A percentile compares a stretch with the other conserved stretches of the same genome.
These are phyloP conservation scores for Aspergillus candidus DNA, from an alignment of 2,329 filamentous ascomycete genomes.

Conservation along the genomic window DNA sequence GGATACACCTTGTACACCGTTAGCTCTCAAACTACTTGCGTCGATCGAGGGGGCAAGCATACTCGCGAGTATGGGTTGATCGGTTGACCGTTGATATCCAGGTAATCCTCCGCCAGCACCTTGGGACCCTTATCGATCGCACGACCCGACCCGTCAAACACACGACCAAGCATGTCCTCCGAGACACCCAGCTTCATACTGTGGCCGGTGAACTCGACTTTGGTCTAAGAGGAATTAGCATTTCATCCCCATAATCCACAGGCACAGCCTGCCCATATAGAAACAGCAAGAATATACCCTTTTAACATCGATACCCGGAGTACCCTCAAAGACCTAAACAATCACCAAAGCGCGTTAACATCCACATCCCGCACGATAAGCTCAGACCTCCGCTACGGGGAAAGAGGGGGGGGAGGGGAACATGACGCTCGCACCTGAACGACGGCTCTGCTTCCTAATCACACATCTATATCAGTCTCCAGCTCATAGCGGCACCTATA, in stretches of 20 bases:
- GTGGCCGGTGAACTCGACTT: conserved; percentile 94
- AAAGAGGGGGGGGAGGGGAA: conserved; percentile 4
- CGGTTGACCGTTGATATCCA: conserved; percentile 97
- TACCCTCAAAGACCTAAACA: conserved; percentile 88
- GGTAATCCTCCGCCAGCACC: conserved; percentile 93
- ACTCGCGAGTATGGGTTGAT: conserved; percentile 98
- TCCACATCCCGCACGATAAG: conserved; percentile 16
- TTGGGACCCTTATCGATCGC: conserved; percentile 99
- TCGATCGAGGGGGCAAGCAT: conserved; percentile 19
- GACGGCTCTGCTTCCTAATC: conserved; percentile 77
- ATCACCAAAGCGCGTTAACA: conserved; percentile 14
- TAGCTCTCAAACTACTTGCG: background rate
- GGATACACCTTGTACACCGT: conserved; percentile 69
- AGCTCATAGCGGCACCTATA: conserved; percentile 7
- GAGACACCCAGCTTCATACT: conserved; percentile 98
- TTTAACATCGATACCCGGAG: conserved; percentile 95
- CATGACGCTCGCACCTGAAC: conserved; percentile 65
- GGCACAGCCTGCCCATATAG: conserved; percentile 5
- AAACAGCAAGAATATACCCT: conserved; percentile 55
- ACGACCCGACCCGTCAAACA: conserved; percentile 96
- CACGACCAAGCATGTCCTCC: conserved; percentile 98
- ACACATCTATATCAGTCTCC: conserved; percentile 6
- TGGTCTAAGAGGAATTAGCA: conserved; percentile 57
- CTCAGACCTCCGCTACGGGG: background rate
- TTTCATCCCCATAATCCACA: conserved; percentile 10